A percentile compares a stretch with the other conserved stretches of the same genome.
These are phyloP conservation scores for Saururus chinensis DNA, from an alignment of 164 flowering plant genomes.

Conservation along the genomic window DNA sequence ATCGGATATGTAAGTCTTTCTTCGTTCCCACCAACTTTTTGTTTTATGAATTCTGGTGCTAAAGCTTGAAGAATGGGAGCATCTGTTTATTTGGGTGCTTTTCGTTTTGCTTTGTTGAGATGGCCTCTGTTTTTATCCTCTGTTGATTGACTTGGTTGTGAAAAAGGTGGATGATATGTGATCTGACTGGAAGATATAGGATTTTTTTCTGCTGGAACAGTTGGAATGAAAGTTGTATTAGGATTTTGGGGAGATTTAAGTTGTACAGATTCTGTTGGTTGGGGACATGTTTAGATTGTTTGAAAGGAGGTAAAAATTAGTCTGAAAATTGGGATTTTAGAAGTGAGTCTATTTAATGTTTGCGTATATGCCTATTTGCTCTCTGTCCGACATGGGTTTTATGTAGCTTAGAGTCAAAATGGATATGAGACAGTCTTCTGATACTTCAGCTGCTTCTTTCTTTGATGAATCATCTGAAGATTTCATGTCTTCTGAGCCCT, in stretches of 20 bases:
- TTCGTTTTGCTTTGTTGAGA: background rate
- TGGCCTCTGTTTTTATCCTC: background rate
- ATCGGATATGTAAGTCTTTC: background rate
- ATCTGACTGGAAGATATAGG: too few relatives aligned
- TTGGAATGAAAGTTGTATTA: too few relatives aligned
- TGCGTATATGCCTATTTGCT: background rate
- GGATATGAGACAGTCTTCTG: conserved; percentile 38
- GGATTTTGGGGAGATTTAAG: too few relatives aligned
- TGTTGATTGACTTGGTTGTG: background rate
- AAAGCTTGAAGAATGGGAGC: background rate
- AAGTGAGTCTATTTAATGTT: background rate
- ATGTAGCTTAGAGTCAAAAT: conserved; percentile 10
- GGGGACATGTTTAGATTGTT: too few relatives aligned
- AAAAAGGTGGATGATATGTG: too few relatives aligned
- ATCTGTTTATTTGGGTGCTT: background rate
- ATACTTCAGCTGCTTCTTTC: conserved; percentile 30
- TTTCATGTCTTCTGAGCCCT: conserved; percentile 14
- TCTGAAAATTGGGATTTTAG: too few relatives aligned
- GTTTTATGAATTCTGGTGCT: background rate
- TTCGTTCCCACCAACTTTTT: background rate
- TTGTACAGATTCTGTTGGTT: too few relatives aligned
- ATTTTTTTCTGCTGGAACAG: too few relatives aligned
- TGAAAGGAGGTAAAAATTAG: too few relatives aligned
- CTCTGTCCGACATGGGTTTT: background rate
- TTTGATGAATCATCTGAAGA: conserved; percentile 17